Percentiles rank a stretch among this genome's conserved stretches.
Conservation (phyloP, 2,329 filamentous ascomycete species). For the Pseudopithomyces chartarum region DNA sequence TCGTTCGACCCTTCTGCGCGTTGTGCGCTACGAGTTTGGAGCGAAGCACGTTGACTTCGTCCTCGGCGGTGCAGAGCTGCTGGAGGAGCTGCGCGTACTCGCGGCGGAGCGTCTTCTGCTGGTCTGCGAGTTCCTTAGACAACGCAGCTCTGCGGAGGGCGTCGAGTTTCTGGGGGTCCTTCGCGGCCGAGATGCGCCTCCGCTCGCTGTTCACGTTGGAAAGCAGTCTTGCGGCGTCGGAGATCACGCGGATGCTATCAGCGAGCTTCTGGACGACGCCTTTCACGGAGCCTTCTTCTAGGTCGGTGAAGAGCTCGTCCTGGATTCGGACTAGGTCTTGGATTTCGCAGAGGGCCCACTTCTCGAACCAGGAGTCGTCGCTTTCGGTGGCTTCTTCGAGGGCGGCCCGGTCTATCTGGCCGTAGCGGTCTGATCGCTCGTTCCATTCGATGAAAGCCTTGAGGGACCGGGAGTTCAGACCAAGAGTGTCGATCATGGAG, state of each 20-base stretch:
- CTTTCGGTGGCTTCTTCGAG: conserved; percentile 55
- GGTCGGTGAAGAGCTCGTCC: conserved; percentile 64
- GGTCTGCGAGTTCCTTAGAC: conserved; percentile 79
- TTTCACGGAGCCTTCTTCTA: conserved; percentile 71
- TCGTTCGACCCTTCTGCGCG: conserved; percentile 52
- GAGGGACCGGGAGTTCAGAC: conserved; percentile 77
- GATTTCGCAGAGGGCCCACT: conserved; percentile 79
- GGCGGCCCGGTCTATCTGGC: conserved; percentile 66
- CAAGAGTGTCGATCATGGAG: conserved; percentile 91
- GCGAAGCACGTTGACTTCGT: conserved; percentile 77
- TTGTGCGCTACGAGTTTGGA: conserved; percentile 70
- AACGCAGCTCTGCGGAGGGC: conserved; percentile 72
- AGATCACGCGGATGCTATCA: conserved; percentile 68
- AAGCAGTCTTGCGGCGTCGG: conserved; percentile 70
- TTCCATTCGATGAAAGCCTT: conserved; percentile 70
- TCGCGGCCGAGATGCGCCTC: conserved; percentile 71
- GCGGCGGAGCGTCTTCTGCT: conserved; percentile 82
- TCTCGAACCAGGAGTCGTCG: conserved; percentile 57
- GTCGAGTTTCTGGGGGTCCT: conserved; percentile 70
- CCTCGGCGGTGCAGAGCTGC: conserved; percentile 77
- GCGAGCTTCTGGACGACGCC: conserved; percentile 71
- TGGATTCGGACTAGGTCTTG: conserved; percentile 68
- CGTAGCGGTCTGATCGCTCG: conserved; percentile 46
- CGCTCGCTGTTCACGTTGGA: conserved; percentile 79
- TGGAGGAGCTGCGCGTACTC: conserved; percentile 76